Percentiles rank a stretch among this genome's conserved stretches.
Evolutionary conservation across 1,284 basidiomycete species (phyloP).

Genomic region (Sutorius eximius): DNA sequence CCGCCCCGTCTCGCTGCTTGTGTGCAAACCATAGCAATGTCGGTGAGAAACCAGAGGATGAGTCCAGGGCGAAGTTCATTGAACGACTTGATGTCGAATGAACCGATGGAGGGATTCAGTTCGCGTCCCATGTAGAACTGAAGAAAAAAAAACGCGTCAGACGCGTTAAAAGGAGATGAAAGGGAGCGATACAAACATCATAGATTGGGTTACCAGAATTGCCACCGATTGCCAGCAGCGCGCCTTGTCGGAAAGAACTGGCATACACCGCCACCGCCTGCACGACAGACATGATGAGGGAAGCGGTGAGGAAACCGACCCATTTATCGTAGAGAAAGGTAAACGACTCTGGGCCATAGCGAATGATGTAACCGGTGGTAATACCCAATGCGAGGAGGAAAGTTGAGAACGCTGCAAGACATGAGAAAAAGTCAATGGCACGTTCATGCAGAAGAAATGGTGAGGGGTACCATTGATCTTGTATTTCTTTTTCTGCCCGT

Average conservation of each 20-base stretch:
- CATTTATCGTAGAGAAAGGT: slow-evolving; percentile 93
- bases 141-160: slow-evolving; percentile 7
- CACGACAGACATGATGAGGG: slow-evolving; percentile 74
- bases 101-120: slow-evolving; percentile 87
- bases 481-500: slow-evolving; percentile 80
- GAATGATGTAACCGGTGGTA: slow-evolving; percentile 64
- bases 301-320: slow-evolving; percentile 85
- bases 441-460: neutral
- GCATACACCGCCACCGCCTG: slow-evolving; percentile 79
- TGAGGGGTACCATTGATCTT: slow-evolving; percentile 87
- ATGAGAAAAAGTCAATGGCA: neutral
- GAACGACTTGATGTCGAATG: slow-evolving; percentile 96
- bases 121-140: slow-evolving; percentile 98
- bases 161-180: neutral
- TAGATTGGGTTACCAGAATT: slow-evolving; percentile 89
- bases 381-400: slow-evolving; percentile 78
- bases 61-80: slow-evolving; percentile 95
- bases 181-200: slow-evolving; percentile 62
- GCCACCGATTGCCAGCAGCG: slow-evolving; percentile 86
- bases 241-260: slow-evolving; percentile 66
- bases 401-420: slow-evolving; percentile 76
- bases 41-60: slow-evolving; percentile 91
- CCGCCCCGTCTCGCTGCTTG: slow-evolving; percentile 84
- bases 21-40: slow-evolving; percentile 90
- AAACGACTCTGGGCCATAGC: slow-evolving; percentile 77